Evolutionary conservation across 768 basidiomycete genomes (phyloP), one percentile per base, ranked within the genome.

Genomic region (Crucibulum laeve): DNA sequence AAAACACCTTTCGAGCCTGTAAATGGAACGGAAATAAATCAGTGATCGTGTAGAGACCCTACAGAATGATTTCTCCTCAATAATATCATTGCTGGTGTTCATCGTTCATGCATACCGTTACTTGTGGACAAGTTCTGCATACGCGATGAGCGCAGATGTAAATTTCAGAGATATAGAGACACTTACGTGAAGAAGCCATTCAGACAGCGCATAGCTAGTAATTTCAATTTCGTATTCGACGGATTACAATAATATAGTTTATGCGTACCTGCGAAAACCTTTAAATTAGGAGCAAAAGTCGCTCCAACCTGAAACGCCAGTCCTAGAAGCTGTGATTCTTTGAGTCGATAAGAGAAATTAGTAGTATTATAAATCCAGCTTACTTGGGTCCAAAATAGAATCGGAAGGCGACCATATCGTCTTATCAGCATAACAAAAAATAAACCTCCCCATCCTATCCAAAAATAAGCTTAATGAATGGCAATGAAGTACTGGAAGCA

Each of bases 11-110:
- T 15, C 74, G 65, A 5, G 75, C 75, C 58, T 79, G 77, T 0
- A 76, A 57, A 49, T 82, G 79, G 62, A 82, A 80, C 1, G 79
- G 79, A 53, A 67, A 82, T 44, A 80, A 59, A 49, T 79, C 78
- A 17, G 71, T 70, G 21, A 79, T 67, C 24, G 73, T 60, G 50
- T 73, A 79, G 7, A 77, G 62, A 17, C 76, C 74, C 62, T 64
- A 18, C 18, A 8, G 25, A 7, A 10, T 17, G 11, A 28, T 21
- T 25, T 33, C 22, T 48, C 26, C 25, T 22, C 23, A 22, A 25
- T 25, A 18, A 25, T 19, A 22, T 17, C 25, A 17, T 19, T 23
- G 11, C 15, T 18, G 33, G 17, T 40, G 2, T 24, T n/a, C 3
- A 40, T 4, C n/a, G n/a, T n/a, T n/a, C n/a, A 5, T 2, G 28